These are phyloP conservation scores for Fonsecaea pugnacius DNA, from an alignment of 2,329 filamentous ascomycete genomes.

Conservation along the genomic window DNA sequence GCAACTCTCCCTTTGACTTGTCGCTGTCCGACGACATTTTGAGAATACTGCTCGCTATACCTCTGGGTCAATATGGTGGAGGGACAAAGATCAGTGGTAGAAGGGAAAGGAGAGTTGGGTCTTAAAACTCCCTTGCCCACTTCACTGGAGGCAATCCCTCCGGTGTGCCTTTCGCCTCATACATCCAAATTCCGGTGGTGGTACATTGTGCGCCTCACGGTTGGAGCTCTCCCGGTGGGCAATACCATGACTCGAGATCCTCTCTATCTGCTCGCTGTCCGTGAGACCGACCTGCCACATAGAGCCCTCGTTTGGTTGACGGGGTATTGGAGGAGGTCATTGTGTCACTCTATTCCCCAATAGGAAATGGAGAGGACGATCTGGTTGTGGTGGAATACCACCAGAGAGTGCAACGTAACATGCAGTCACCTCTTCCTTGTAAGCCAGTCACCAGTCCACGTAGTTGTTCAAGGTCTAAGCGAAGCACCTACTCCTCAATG, in stretches of 20 bases:
- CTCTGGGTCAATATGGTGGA: constrained; percentile 3
- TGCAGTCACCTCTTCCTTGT: constrained; percentile 8
- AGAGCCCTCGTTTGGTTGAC: neutral
- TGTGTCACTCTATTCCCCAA: neutral
- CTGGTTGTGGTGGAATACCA: neutral
- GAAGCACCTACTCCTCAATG: neutral
- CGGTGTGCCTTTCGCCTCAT: neutral
- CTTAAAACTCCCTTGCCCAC: neutral
- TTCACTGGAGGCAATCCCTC: neutral
- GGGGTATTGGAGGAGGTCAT: neutral
- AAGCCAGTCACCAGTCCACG: neutral
- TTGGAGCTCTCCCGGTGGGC: neutral
- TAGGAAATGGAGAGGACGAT: neutral
- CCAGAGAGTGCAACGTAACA: constrained; percentile 13
- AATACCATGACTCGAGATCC: neutral
- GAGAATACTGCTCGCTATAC: neutral
- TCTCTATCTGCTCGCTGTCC: neutral
- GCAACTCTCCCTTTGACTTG: constrained; percentile 17
- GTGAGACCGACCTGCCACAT: neutral
- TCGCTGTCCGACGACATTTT: constrained; percentile 17
- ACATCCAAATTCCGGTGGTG: neutral
- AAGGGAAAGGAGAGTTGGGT: neutral
- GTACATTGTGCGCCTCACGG: neutral
- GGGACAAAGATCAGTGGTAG: neutral
- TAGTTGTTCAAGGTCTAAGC: constrained; percentile 4